Evolutionary conservation across 306 rosid genomes (phyloP), one percentile per base, ranked within the genome.

Genomic region (Aeschynomene evenia): DNA sequence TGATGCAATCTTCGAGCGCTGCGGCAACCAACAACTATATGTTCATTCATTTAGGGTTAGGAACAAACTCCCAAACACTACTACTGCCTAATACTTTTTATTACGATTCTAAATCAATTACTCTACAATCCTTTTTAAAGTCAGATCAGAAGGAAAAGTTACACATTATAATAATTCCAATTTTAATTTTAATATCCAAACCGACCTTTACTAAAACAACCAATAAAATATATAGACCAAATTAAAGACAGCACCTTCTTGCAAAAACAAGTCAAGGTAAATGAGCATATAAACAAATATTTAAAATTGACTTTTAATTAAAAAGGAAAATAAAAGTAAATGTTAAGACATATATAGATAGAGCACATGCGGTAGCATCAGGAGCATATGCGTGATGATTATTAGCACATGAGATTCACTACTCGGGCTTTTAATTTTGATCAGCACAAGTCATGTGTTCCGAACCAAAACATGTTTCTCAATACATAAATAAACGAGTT

Each of bases 21-120:
- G 95, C 79, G 84, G 91, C 74, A 90, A 85, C 59, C 84, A 87
- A n/a, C n/a, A n/a, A n/a, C n/a, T n/a, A n/a, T n/a, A n/a, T n/a
- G n/a, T n/a, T n/a, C n/a, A n/a, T n/a, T n/a, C n/a, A n/a, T n/a
- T n/a, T n/a, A n/a, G n/a, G n/a, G n/a, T n/a, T n/a, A n/a, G n/a
- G n/a, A n/a, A n/a, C n/a, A n/a, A n/a, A n/a, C n/a, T n/a, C n/a
- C n/a, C n/a, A n/a, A n/a, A n/a, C n/a, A n/a, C n/a, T n/a, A n/a
- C n/a, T n/a, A n/a, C n/a, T n/a, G n/a, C n/a, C n/a, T n/a, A n/a
- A n/a, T n/a, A n/a, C n/a, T n/a, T n/a, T n/a, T n/a, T n/a, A n/a
- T n/a, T n/a, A n/a, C n/a, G n/a, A n/a, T n/a, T n/a, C n/a, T n/a
- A n/a, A n/a, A n/a, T n/a, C n/a, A n/a, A n/a, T n/a, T n/a, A n/a